phyloP scores from a whole-genome alignment of 2,329 filamentous ascomycete species.

The Trichothecium roseum region DNA sequence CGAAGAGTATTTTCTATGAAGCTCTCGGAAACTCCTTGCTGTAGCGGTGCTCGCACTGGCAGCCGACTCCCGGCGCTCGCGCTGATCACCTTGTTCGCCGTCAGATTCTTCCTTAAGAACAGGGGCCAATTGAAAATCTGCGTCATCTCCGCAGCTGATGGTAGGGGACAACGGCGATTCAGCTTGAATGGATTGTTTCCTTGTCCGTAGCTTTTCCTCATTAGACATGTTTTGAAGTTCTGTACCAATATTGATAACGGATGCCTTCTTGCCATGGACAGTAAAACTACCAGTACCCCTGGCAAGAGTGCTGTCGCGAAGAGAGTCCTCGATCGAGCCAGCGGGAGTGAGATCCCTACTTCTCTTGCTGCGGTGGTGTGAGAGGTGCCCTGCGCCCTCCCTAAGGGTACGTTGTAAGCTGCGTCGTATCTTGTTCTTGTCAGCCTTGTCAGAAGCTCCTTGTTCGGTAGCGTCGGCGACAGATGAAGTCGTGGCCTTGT shows the following conservation, averaged over 20 bases:
- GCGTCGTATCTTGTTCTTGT: conserved; percentile 63
- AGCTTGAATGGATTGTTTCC: conserved; percentile 39
- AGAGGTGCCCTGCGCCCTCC: conserved; percentile 60
- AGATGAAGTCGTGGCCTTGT: conserved; percentile 24
- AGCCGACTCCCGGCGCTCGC: conserved; percentile 46
- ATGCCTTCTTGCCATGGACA: conserved; percentile 95
- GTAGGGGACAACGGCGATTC: conserved; percentile 23
- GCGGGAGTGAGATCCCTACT: conserved; percentile 47
- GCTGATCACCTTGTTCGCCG: conserved; percentile 17
- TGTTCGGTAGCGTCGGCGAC: conserved; percentile 18
- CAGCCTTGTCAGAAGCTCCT: conserved; percentile 35
- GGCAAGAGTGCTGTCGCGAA: conserved; percentile 57
- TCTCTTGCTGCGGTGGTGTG: conserved; percentile 62
- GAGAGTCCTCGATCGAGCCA: conserved; percentile 23
- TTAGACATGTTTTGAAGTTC: conserved; percentile 72
- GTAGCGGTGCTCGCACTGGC: conserved; percentile 59
- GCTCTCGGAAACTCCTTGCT: conserved; percentile 52
- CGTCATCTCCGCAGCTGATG: conserved; percentile 23
- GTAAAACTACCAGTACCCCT: conserved; percentile 85
- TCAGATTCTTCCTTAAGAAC: conserved; percentile 29
- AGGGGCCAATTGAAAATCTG: conserved; percentile 44
- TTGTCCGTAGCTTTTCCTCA: conserved; percentile 60
- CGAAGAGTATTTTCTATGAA: conserved; percentile 49
- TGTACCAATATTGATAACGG: conserved; percentile 90
- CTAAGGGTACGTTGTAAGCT: conserved; percentile 85